Percentiles rank a stretch among this genome's conserved stretches.
phyloP scores from a whole-genome alignment of 106 monocot species.

The Dioscorea zingiberensis region DNA sequence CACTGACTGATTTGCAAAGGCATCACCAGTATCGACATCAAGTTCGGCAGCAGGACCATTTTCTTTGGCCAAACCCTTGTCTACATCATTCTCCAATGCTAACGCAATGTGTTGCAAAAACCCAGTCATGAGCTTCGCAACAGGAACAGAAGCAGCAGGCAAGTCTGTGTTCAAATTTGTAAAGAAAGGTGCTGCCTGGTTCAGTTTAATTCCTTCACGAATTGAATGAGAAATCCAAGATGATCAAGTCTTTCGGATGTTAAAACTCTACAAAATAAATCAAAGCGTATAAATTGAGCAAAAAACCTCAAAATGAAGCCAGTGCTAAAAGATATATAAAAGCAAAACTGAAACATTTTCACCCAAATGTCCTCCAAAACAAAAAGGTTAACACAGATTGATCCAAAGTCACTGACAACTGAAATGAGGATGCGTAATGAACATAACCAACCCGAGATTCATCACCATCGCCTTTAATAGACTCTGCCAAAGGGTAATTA shows the following conservation, averaged over 20 bases:
- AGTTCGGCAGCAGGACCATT: constrained; percentile 45
- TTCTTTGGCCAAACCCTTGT: constrained; percentile 58
- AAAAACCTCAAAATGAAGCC: no score
- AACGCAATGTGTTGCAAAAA: constrained; percentile 51
- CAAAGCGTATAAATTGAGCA: neutral
- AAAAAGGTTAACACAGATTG: no score
- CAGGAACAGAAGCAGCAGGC: constrained; percentile 69
- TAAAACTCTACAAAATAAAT: constrained; percentile 57
- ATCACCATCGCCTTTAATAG: constrained; percentile 61
- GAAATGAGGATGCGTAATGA: no score
- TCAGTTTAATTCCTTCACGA: constrained; percentile 62
- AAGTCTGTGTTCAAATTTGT: constrained; percentile 85
- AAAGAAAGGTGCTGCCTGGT: constrained; percentile 77
- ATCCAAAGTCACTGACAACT: no score
- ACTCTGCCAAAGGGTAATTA: constrained; percentile 67
- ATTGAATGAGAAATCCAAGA: constrained; percentile 77
- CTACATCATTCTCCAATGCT: constrained; percentile 63
- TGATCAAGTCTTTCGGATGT: constrained; percentile 72
- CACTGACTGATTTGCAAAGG: constrained; percentile 25
- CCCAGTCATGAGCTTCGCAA: constrained; percentile 79
- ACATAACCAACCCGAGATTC: constrained; percentile 71
- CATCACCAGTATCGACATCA: constrained; percentile 75
- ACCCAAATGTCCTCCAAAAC: no score
- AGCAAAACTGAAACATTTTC: no score
- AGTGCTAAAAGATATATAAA: no score